phyloP scores from a whole-genome alignment of 176 grass and related monocot genomes.

The Thalia dealbata region DNA sequence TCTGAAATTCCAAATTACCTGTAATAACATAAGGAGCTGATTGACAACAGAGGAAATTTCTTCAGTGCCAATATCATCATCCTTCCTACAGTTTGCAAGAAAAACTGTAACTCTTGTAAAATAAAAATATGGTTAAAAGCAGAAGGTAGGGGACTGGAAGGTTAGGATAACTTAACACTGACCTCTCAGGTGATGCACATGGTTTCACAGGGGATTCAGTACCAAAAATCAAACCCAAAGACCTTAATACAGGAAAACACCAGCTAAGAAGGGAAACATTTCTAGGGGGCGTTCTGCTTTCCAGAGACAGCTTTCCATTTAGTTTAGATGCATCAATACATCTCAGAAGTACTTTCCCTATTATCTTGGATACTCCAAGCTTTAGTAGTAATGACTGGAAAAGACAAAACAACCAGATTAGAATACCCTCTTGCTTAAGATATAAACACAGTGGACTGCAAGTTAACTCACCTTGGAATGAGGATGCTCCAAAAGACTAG shows the following conservation, averaged over 20 bases:
- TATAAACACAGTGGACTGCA: constrained; percentile 3
- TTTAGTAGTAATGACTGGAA: constrained; percentile 62
- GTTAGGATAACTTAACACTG: constrained; percentile 14
- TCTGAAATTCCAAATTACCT: constrained; percentile 32
- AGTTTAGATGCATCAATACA: constrained; percentile 25
- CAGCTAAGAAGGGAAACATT: constrained; percentile 38
- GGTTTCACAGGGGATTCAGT: constrained; percentile 30
- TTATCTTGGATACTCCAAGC: constrained; percentile 44
- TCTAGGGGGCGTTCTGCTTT: constrained; percentile 23
- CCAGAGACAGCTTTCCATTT: constrained; percentile 32
- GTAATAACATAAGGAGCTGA: constrained; percentile 55
- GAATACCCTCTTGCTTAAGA: constrained; percentile 16
- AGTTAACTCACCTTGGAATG: constrained; percentile 56
- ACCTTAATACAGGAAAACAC: constrained; percentile 62
- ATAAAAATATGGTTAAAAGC: constrained; percentile 20
- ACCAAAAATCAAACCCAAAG: constrained; percentile 54
- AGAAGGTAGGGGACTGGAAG: too few relatives aligned
- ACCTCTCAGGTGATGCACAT: constrained; percentile 39
- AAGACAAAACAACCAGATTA: constrained; percentile 26
- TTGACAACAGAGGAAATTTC: constrained; percentile 54
- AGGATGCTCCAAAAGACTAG: constrained; percentile 73
- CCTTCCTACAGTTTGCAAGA: constrained; percentile 33
- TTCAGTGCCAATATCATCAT: constrained; percentile 36
- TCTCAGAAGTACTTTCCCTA: constrained; percentile 51
- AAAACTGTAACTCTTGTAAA: constrained; percentile 23